A percentile compares a stretch with the other conserved stretches of the same genome.
Evolutionary conservation across 2,329 filamentous ascomycete genomes (phyloP).

Genomic region (Diplodia sapinea): DNA sequence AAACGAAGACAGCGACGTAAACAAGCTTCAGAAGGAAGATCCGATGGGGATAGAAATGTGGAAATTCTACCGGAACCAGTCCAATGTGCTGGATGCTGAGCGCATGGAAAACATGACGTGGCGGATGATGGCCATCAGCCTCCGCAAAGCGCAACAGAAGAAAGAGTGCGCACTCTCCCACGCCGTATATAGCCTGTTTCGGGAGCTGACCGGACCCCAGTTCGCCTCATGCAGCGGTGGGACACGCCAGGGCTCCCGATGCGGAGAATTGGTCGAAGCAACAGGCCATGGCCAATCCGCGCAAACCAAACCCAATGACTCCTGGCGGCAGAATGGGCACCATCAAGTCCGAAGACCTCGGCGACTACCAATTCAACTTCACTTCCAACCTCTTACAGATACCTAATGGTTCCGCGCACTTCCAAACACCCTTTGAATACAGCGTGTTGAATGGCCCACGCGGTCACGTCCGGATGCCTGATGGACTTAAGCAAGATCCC

Average conservation of each 20-base stretch:
- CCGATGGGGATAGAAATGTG: constrained; percentile 91
- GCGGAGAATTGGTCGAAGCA: background rate
- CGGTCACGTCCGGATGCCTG: background rate
- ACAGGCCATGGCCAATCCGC: background rate
- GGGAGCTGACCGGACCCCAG: background rate
- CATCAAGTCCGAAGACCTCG: background rate
- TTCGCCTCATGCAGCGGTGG: background rate
- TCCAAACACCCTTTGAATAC: background rate
- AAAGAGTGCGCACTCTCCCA: background rate
- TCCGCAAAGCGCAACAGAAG: constrained; percentile 52
- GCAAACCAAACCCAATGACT: background rate
- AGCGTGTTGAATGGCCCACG: background rate
- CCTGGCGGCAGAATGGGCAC: background rate
- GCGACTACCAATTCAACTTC: constrained; percentile 5
- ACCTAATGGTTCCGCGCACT: background rate
- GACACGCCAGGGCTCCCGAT: background rate
- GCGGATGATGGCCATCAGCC: constrained; percentile 96
- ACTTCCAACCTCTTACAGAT: background rate
- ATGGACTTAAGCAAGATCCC: background rate
- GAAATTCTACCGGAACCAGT: constrained; percentile 90
- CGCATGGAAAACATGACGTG: constrained; percentile 98
- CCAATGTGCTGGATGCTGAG: constrained; percentile 87
- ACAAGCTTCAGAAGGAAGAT: constrained; percentile 88
- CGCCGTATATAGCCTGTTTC: too few species aligned
- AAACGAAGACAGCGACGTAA: constrained; percentile 62